Conservation (phyloP, 2,329 filamentous ascomycete genomes). For the Arthrobotrys sinensis region DNA sequence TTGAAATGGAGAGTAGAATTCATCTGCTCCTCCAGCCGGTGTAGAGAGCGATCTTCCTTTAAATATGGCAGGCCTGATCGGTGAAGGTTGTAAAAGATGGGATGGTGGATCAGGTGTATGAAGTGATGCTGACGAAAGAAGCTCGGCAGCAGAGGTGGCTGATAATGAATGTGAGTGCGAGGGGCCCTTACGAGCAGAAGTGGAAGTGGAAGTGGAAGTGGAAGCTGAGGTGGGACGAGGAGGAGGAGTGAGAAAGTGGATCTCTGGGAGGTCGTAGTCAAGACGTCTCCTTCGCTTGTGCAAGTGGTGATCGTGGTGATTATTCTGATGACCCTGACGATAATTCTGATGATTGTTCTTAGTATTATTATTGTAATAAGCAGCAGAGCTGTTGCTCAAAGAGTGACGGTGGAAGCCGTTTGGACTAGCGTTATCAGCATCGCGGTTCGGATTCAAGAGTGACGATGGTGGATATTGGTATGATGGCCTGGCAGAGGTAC, state of each 20-base stretch:
- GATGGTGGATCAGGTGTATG: background rate
- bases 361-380: background rate
- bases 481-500: background rate
- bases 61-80: conserved; percentile 19
- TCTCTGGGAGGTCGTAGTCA: conserved; percentile 50
- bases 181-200: conserved; percentile 10
- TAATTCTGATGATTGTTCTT: background rate
- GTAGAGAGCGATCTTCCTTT: conserved; percentile 50
- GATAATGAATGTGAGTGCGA: conserved; percentile 34
- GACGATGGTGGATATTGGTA: conserved; percentile 5
- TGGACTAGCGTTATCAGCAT: conserved; percentile 45
- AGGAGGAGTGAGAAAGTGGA: conserved; percentile 36
- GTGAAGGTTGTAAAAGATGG: conserved; percentile 29
- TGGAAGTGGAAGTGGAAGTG: background rate
- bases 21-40: conserved; percentile 41
- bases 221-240: conserved; percentile 5
- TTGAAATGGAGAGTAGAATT: conserved; percentile 45
- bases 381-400: conserved; percentile 31
- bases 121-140: conserved; percentile 32
- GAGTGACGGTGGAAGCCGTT: conserved; percentile 56
- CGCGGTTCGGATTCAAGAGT: conserved; percentile 28
- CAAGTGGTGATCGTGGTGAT: conserved; percentile 55
- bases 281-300: conserved; percentile 56
- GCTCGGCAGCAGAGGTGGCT: conserved; percentile 33
- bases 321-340: background rate